These are phyloP conservation scores for Ustilago cynodontis DNA, from an alignment of 1,284 basidiomycete genomes.

Conservation along the genomic window DNA sequence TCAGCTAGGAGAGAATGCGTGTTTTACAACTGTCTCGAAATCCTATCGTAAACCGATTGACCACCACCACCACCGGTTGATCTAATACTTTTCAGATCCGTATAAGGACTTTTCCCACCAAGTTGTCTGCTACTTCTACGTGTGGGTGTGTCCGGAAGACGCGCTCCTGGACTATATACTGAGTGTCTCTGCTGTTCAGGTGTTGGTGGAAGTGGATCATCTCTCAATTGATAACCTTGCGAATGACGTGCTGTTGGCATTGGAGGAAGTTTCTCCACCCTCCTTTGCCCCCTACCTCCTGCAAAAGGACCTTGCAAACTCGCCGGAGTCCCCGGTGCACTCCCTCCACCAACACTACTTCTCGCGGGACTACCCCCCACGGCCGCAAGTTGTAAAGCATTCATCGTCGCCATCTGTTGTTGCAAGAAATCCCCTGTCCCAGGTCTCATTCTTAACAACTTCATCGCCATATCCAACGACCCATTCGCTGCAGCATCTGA, in stretches of 20 bases:
- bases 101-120: constrained; percentile 9
- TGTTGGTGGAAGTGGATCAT: constrained; percentile 15
- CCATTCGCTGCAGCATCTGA: constrained; percentile 40
- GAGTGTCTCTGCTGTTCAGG: constrained; percentile 12
- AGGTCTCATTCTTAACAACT: constrained; percentile 61
- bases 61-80: constrained; percentile 16
- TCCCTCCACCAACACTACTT: not conserved
- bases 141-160: constrained; percentile 31
- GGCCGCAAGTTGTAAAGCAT: constrained; percentile 46
- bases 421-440: constrained; percentile 63
- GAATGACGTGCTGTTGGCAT: constrained; percentile 19
- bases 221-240: constrained; percentile 34
- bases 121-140: constrained; percentile 34
- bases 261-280: constrained; percentile 26
- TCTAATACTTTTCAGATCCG: constrained; percentile 14
- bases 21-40: constrained; percentile 31
- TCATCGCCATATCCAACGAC: constrained; percentile 61
- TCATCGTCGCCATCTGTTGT: constrained; percentile 62
- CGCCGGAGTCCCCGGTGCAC: constrained; percentile 10
- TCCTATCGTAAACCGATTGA: constrained; percentile 30
- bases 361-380: constrained; percentile 47
- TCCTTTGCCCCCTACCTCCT: constrained; percentile 1
- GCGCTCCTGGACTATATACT: not conserved
- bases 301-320: constrained; percentile 2
- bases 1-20: too few relatives aligned